These are phyloP conservation scores for Acacia acuminata DNA, from an alignment of 306 rosid genomes.

Conservation along the genomic window DNA sequence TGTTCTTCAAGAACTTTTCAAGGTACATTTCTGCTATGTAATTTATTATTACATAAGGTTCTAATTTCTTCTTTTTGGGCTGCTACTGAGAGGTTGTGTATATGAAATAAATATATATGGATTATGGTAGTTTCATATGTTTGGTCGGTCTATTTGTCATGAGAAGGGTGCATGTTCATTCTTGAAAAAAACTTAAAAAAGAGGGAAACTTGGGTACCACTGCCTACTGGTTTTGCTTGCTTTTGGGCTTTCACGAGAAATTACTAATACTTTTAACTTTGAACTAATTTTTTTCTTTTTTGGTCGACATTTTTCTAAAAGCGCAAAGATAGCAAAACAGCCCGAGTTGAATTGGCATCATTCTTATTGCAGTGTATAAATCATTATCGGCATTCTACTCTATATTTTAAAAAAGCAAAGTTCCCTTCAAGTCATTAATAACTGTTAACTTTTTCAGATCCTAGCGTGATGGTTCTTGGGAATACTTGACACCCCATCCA, in stretches of 20 bases:
- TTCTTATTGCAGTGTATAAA: neutral
- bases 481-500: no score
- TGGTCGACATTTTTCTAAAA: neutral
- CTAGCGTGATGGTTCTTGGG: neutral
- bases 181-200: neutral
- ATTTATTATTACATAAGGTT: neutral
- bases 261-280: no score
- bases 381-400: neutral
- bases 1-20: neutral
- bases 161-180: neutral
- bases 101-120: neutral
- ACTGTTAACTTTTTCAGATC: neutral
- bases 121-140: neutral
- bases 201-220: neutral
- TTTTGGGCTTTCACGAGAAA: no score
- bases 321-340: neutral
- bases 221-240: slow-evolving; percentile 1
- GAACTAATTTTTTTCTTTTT: no score
- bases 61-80: neutral
- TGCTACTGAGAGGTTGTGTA: neutral
- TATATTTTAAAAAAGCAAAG: neutral
- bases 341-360: neutral
- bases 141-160: neutral
- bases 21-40: neutral
- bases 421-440: neutral